These are phyloP conservation scores for Stellera chamaejasme DNA, from an alignment of 345 rosid genomes.

Conservation along the genomic window DNA sequence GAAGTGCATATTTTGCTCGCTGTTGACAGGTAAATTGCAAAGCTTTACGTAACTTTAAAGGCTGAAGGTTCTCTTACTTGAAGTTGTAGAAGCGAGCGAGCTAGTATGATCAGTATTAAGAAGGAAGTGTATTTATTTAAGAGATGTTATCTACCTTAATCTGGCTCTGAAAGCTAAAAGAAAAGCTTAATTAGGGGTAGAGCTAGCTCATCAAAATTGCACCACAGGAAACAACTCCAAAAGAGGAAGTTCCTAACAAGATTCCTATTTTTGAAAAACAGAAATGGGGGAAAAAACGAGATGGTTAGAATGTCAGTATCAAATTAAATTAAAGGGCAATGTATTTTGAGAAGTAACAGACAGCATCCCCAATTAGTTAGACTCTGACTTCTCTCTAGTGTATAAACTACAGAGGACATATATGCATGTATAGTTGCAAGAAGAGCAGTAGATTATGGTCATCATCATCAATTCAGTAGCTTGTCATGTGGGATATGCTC, in stretches of 20 bases:
- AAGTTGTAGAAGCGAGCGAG: too few relatives aligned
- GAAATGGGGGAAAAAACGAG: neutral
- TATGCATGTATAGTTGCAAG: constrained; percentile 14
- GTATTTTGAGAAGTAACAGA: constrained; percentile 22
- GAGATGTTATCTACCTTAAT: too few relatives aligned
- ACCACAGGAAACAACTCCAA: neutral
- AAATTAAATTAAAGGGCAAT: neutral
- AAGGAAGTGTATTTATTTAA: too few relatives aligned
- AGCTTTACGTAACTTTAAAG: too few relatives aligned
- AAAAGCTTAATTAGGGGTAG: neutral
- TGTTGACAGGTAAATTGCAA: too few relatives aligned
- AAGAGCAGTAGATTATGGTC: too few relatives aligned
- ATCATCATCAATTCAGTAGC: constrained; percentile 7
- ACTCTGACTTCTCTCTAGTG: constrained; percentile 25
- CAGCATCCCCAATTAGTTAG: constrained; percentile 29
- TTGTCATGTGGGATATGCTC: constrained; percentile 20
- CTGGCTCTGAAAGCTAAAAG: neutral
- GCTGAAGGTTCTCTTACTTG: too few relatives aligned
- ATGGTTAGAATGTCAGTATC: constrained; percentile 31
- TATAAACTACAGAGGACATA: too few relatives aligned
- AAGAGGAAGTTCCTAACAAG: neutral
- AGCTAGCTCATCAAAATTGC: neutral
- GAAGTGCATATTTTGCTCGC: neutral
- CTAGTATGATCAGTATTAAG: too few relatives aligned
- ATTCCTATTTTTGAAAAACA: neutral